phyloP scores from a whole-genome alignment of 176 grass and related monocot species.

The Eragrostis curvula region DNA sequence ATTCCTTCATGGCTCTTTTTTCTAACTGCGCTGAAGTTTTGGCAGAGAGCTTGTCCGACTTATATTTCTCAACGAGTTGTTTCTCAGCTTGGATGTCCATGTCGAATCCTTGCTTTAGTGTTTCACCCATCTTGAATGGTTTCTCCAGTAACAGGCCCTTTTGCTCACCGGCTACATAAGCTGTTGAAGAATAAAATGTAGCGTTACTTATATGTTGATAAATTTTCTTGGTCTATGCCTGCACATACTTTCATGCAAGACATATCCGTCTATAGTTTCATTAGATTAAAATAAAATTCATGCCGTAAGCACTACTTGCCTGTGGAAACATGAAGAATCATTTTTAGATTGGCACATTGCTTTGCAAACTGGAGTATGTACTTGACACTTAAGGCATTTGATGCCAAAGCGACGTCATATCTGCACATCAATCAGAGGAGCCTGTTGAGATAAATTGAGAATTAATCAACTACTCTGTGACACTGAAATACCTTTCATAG shows the following conservation, averaged over 20 bases:
- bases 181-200: too few relatives aligned
- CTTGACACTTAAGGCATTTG: not conserved
- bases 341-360: too few relatives aligned
- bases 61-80: too few relatives aligned
- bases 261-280: too few relatives aligned
- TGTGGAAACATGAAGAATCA: too few relatives aligned
- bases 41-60: not conserved
- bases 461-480: not conserved
- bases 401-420: slow-evolving; percentile 2
- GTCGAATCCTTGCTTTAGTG: not conserved
- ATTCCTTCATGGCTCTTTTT: not conserved
- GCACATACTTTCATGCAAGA: not conserved
- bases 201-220: too few relatives aligned
- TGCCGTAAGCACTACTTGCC: too few relatives aligned
- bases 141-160: not conserved
- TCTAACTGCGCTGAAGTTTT: not conserved
- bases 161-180: not conserved
- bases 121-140: not conserved
- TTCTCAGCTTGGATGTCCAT: not conserved
- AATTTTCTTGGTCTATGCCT: too few relatives aligned
- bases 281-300: too few relatives aligned
- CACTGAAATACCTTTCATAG: too few relatives aligned
- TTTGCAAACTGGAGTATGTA: not conserved
- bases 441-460: not conserved
- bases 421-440: not conserved